Evolutionary conservation across 306 rosid genomes (phyloP), one percentile per base, ranked within the genome.

Genomic region (Dryas octopetala): DNA sequence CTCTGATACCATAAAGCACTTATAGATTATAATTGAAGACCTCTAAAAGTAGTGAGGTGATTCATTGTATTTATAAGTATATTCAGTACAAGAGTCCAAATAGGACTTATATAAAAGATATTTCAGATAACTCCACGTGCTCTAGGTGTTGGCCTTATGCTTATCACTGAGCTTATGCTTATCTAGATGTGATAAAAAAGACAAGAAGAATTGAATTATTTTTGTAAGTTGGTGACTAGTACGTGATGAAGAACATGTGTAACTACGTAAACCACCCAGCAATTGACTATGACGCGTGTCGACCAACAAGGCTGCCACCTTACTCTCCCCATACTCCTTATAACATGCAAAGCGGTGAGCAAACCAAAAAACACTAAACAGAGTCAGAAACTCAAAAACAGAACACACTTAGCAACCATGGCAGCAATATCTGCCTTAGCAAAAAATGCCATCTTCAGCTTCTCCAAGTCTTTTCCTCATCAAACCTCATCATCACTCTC

Each of bases 401-500:
- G 45, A 49, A 54, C 49, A 15, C 32, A 28, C 32, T 28, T 44
- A 5, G 0, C 61, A 69, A 78, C 77, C 5, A 89, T 84, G 92
- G 92, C 92, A 40, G 70, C 79, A 7, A 84, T 83, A 73, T 83
- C 75, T 74, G 82, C 75, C 58, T 28, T 89, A 14, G 75, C 91
- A 3, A 82, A 55, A 48, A 85, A 75, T 68, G 70, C 70, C 15
- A 9, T 87, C 78, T 86, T 87, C 87, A 85, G 81, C 57, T 57
- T 89, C 83, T 78, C 88, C 3, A 90, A 76, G 78, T 80, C 96
- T 4, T 73, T 90, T 54, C 86, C 92, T 57, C 72, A 19, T 57
- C 70, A 19, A 53, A 4, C 76, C 12, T 81, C 83, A 58, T 78
- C 88, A 55, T 74, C 86, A 43, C 77, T 40, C 41, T 68, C 85